Evolutionary conservation across 2,329 filamentous ascomycete species (phyloP).

Genomic region (Chaetomium strumarium): DNA sequence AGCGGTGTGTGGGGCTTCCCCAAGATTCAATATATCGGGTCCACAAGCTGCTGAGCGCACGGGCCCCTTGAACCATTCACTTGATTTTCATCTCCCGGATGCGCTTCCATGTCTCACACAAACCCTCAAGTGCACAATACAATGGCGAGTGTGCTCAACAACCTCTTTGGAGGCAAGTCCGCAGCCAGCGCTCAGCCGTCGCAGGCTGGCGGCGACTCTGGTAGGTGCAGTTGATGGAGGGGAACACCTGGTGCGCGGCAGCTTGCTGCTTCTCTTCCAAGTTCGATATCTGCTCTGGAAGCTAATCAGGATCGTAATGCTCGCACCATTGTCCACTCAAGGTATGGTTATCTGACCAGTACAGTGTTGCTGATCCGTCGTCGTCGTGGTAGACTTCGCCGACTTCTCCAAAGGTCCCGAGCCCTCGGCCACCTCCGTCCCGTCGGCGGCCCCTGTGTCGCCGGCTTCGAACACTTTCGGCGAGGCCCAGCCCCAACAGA

Average conservation of each 20-base stretch:
- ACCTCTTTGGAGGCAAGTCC: slow-evolving; percentile 63
- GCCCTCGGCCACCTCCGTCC: slow-evolving; percentile 49
- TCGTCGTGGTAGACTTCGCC: slow-evolving; percentile 67
- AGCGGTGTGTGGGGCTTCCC: too few species aligned
- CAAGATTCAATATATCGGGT: too few species aligned
- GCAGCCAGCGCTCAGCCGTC: slow-evolving; percentile 43
- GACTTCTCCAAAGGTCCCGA: slow-evolving; percentile 81
- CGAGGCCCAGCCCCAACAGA: slow-evolving; percentile 40
- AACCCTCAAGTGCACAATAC: not conserved
- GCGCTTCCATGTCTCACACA: not conserved
- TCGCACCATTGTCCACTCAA: not conserved
- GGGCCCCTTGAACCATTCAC: not conserved
- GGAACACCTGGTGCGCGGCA: not conserved
- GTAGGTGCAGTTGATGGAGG: slow-evolving; percentile 39
- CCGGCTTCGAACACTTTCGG: slow-evolving; percentile 42
- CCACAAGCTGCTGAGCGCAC: too few species aligned
- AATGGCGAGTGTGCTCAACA: slow-evolving; percentile 60
- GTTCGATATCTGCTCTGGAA: not conserved
- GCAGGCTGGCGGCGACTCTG: slow-evolving; percentile 53
- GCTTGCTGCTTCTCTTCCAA: not conserved
- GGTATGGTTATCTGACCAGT: not conserved
- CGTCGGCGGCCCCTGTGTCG: slow-evolving; percentile 44
- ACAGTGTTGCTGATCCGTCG: not conserved
- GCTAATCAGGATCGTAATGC: not conserved
- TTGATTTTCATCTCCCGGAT: not conserved